Evolutionary conservation across 768 basidiomycete species (phyloP).

Genomic region (Leccinum incarnatum): DNA sequence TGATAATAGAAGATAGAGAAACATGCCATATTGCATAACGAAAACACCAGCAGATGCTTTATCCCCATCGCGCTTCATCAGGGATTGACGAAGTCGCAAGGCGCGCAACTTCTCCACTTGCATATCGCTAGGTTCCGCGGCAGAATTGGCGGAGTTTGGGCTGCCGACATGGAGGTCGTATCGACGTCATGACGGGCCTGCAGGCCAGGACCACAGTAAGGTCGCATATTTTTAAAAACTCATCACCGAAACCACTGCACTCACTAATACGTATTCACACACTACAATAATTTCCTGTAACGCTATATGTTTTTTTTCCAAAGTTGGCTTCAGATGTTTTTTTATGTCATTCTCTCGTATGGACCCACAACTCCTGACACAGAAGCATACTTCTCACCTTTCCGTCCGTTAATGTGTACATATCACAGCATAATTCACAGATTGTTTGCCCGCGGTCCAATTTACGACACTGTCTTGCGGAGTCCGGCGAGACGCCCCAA

Average conservation of each 20-base stretch:
- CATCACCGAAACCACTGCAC: neutral
- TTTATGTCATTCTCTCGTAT: neutral
- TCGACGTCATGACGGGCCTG: neutral
- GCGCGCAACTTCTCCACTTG: constrained; percentile 9
- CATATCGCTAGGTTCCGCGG: constrained; percentile 5
- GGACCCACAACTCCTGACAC: neutral
- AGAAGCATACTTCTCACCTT: neutral
- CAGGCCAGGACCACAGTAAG: neutral
- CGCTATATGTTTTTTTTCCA: neutral
- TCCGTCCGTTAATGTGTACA: neutral
- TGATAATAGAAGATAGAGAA: constrained; percentile 2
- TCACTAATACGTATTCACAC: neutral
- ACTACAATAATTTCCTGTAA: neutral
- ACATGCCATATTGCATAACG: neutral
- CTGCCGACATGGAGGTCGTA: constrained; percentile 12
- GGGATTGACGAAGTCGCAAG: neutral
- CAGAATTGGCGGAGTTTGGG: neutral
- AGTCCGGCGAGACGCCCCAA: no score
- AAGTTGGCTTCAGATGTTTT: neutral
- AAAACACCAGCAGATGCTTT: neutral
- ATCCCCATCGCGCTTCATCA: constrained; percentile 14
- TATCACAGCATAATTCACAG: neutral
- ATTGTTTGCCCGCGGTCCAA: neutral
- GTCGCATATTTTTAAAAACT: neutral
- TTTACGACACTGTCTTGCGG: no score